phyloP scores from a whole-genome alignment of 306 rosid genomes.

The Psophocarpus tetragonolobus region DNA sequence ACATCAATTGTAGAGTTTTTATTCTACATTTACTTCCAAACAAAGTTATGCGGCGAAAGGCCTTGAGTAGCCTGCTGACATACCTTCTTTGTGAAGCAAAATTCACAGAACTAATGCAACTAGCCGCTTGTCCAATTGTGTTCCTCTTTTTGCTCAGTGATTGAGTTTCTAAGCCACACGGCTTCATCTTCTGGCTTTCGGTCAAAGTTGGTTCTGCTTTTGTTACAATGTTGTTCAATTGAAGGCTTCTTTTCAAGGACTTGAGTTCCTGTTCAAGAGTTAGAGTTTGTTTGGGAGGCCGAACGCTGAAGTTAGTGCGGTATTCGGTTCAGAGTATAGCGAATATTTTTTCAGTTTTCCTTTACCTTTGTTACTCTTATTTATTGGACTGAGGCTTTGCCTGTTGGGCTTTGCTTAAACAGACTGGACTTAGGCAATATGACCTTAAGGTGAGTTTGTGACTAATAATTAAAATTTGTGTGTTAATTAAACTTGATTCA shows the following conservation, averaged over 20 bases:
- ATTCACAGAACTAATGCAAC: conserved; percentile 75
- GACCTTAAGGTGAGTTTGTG: too few relatives aligned
- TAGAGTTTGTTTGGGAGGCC: too few relatives aligned
- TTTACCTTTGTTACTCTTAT: too few relatives aligned
- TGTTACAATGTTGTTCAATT: conserved; percentile 54
- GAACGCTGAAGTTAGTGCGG: too few relatives aligned
- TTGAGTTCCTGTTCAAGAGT: conserved; percentile 76
- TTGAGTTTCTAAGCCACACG: conserved; percentile 51
- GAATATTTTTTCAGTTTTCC: too few relatives aligned
- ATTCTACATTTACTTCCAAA: conserved; percentile 58
- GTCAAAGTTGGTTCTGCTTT: conserved; percentile 45
- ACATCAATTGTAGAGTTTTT: conserved; percentile 12
- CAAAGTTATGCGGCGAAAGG: conserved; percentile 55
- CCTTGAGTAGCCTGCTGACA: conserved; percentile 59
- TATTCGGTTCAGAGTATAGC: too few relatives aligned
- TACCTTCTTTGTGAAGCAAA: conserved; percentile 68
- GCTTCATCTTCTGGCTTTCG: conserved; percentile 43
- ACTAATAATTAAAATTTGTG: too few relatives aligned
- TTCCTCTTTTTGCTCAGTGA: conserved; percentile 59
- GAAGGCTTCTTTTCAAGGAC: conserved; percentile 69
- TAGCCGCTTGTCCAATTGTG: conserved; percentile 56
- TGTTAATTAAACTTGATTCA: too few relatives aligned
- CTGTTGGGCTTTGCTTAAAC: too few relatives aligned
- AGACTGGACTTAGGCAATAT: too few relatives aligned
- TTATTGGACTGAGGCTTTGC: too few relatives aligned